A percentile compares a stretch with the other conserved stretches of the same genome.
These are phyloP conservation scores for Naganishia vaughanmartiniae DNA, from an alignment of 768 basidiomycete genomes.

Conservation along the genomic window DNA sequence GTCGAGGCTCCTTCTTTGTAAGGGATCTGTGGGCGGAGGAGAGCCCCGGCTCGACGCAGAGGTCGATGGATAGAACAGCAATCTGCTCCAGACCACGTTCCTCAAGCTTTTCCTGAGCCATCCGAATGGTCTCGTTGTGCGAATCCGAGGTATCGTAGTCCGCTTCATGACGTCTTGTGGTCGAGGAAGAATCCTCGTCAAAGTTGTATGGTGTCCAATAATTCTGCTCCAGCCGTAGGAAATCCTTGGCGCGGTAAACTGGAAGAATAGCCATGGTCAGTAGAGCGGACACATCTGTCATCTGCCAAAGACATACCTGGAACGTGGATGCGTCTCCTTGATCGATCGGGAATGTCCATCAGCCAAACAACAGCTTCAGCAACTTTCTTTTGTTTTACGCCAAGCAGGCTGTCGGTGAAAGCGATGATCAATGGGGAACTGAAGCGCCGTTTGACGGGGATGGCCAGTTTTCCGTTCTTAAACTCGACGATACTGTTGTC, in stretches of 20 bases:
- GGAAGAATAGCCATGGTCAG: not conserved
- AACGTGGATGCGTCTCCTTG: conserved; percentile 12
- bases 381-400: not conserved
- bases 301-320: conserved; percentile 8
- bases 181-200: not conserved
- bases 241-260: conserved; percentile 26
- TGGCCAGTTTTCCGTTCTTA: not conserved
- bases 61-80: conserved; percentile 12
- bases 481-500: conserved; percentile 6
- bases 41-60: conserved; percentile 20
- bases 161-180: not conserved
- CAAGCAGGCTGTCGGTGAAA: conserved; percentile 5
- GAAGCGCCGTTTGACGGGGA: conserved; percentile 23
- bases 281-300: no score
- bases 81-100: conserved; percentile 13
- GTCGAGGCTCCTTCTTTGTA: conserved; percentile 11
- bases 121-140: conserved; percentile 1
- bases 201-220: conserved; percentile 24
- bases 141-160: conserved; percentile 1
- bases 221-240: conserved; percentile 21
- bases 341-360: conserved; percentile 13
- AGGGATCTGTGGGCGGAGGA: conserved; percentile 13
- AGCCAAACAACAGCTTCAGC: conserved; percentile 26
- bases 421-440: conserved; percentile 23
- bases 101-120: not conserved